Evolutionary conservation across 345 rosid species (phyloP).

Genomic region (Gossypium turneri): DNA sequence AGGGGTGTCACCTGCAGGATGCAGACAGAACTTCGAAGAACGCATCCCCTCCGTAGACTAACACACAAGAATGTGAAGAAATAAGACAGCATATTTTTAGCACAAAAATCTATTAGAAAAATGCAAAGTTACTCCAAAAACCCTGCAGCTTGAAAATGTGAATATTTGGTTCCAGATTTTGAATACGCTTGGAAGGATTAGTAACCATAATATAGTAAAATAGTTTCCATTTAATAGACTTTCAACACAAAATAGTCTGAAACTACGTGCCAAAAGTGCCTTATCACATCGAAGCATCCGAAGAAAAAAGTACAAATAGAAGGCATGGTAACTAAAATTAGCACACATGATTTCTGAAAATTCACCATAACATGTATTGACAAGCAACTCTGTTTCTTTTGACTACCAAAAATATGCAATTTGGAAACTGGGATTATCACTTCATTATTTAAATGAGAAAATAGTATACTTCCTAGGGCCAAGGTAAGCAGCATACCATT

Average conservation of each 20-base stretch:
- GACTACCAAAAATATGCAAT: background rate
- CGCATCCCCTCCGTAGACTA: constrained; percentile 88
- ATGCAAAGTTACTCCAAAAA: background rate
- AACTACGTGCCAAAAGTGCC: background rate
- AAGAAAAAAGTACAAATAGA: background rate
- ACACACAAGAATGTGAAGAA: constrained; percentile 19
- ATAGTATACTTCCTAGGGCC: background rate
- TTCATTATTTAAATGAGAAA: background rate
- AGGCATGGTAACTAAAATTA: background rate
- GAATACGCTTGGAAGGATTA: background rate
- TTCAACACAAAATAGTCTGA: background rate
- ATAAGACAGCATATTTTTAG: background rate
- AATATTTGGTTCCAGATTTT: constrained; percentile 1
- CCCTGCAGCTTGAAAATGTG: background rate
- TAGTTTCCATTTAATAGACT: background rate
- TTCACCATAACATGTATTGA: background rate
- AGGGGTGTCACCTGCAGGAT: constrained; percentile 94
- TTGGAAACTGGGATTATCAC: background rate
- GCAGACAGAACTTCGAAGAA: constrained; percentile 75
- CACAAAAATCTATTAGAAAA: background rate
- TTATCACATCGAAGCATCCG: background rate
- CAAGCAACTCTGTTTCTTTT: background rate
- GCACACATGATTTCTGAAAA: background rate
- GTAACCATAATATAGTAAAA: background rate
- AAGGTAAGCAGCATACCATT: constrained; percentile 37